Conservation (phyloP, 2,329 filamentous ascomycete genomes). For the Diaporthe destruens region DNA sequence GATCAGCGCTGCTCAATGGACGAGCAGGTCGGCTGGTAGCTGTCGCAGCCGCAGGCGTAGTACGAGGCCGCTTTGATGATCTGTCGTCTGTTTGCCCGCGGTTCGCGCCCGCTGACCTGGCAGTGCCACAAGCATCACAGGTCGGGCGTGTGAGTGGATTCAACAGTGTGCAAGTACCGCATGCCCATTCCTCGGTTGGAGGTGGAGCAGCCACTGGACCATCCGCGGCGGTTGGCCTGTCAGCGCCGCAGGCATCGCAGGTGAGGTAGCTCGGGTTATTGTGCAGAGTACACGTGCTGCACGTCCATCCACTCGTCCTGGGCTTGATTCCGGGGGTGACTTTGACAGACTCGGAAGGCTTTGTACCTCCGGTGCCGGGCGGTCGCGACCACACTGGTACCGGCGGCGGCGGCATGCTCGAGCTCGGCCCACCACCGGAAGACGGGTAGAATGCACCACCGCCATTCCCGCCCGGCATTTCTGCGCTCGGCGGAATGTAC, state of each 20-base stretch:
- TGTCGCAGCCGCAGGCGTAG: slow-evolving; percentile 27
- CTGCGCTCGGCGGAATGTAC: slow-evolving; percentile 63
- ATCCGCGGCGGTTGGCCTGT: slow-evolving; percentile 51
- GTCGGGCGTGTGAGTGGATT: slow-evolving; percentile 63
- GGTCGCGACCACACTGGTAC: slow-evolving; percentile 39
- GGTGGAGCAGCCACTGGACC: slow-evolving; percentile 27
- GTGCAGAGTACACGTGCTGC: slow-evolving; percentile 67
- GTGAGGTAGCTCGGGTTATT: slow-evolving; percentile 64
- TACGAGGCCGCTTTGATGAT: slow-evolving; percentile 34
- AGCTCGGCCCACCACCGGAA: slow-evolving; percentile 42
- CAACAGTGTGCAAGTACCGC: slow-evolving; percentile 67
- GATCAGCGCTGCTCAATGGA: slow-evolving; percentile 25
- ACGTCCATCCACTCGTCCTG: slow-evolving; percentile 60
- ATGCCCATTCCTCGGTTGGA: slow-evolving; percentile 60
- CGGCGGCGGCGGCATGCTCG: slow-evolving; percentile 43
- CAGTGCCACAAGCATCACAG: slow-evolving; percentile 69
- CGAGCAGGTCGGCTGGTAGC: slow-evolving; percentile 5
- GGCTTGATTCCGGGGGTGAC: not conserved
- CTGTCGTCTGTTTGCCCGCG: slow-evolving; percentile 38
- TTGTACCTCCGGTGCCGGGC: not conserved
- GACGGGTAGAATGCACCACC: slow-evolving; percentile 51
- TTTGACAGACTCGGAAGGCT: not conserved
- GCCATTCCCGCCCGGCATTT: slow-evolving; percentile 63
- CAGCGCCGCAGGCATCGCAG: slow-evolving; percentile 69
- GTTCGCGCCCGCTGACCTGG: slow-evolving; percentile 52